phyloP scores from a whole-genome alignment of 2,329 filamentous ascomycete genomes.

The Aphanocladium album region DNA sequence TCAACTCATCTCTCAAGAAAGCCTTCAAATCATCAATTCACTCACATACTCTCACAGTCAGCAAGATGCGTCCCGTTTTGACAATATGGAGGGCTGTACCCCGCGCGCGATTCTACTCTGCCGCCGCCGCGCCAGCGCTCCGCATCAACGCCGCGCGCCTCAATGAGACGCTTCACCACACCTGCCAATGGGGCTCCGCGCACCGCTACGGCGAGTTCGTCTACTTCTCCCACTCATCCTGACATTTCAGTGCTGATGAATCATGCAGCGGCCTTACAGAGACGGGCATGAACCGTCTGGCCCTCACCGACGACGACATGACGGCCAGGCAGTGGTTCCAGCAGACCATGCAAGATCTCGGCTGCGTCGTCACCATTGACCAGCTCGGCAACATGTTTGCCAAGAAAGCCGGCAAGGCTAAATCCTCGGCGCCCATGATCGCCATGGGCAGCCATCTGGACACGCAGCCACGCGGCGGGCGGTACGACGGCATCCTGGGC shows the following conservation, averaged over 20 bases:
- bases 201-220: slow-evolving; percentile 26
- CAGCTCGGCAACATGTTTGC: slow-evolving; percentile 79
- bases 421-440: slow-evolving; percentile 58
- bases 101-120: not conserved
- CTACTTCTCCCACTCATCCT: not conserved
- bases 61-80: not conserved
- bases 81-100: not conserved
- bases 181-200: slow-evolving; percentile 28
- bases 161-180: slow-evolving; percentile 27
- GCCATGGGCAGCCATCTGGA: slow-evolving; percentile 64
- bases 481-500: slow-evolving; percentile 74
- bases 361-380: slow-evolving; percentile 65
- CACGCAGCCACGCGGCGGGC: slow-evolving; percentile 58
- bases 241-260: no score
- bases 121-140: not conserved
- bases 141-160: slow-evolving; percentile 25
- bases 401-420: slow-evolving; percentile 55
- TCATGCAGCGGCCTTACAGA: slow-evolving; percentile 39
- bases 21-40: not conserved
- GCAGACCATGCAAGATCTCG: slow-evolving; percentile 55
- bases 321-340: slow-evolving; percentile 75
- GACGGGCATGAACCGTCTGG: slow-evolving; percentile 72
- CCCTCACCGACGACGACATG: slow-evolving; percentile 71
- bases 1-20: not conserved
- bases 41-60: not conserved